These are phyloP conservation scores for Heimioporus retisporus DNA, from an alignment of 1,284 basidiomycete species.

Conservation along the genomic window DNA sequence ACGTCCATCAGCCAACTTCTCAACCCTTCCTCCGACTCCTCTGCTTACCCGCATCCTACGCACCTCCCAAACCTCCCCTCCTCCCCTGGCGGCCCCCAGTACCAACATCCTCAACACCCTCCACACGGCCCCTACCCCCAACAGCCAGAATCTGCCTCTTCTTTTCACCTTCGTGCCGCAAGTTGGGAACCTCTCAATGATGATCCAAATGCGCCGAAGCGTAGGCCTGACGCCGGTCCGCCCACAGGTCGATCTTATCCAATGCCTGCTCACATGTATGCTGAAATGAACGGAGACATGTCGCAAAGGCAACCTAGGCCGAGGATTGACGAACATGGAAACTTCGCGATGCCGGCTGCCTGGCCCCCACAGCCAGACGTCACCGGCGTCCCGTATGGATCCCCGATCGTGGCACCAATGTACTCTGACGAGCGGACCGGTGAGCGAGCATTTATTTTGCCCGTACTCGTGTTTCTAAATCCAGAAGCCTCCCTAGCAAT, in stretches of 20 bases:
- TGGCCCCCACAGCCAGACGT: conserved; percentile 43
- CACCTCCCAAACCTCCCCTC: conserved; percentile 40
- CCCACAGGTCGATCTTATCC: conserved; percentile 45
- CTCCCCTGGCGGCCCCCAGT: conserved; percentile 38
- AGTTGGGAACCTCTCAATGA: conserved; percentile 52
- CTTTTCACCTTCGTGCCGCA: conserved; percentile 55
- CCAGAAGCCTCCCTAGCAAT: conserved; percentile 37
- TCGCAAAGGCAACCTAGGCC: conserved; percentile 36
- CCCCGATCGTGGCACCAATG: conserved; percentile 49
- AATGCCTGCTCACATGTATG: conserved; percentile 46
- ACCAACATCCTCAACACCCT: conserved; percentile 43
- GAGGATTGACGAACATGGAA: conserved; percentile 43
- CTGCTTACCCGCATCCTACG: conserved; percentile 41
- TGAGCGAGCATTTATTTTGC: conserved; percentile 36
- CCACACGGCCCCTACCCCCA: conserved; percentile 41
- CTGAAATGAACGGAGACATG: conserved; percentile 47
- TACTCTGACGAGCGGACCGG: conserved; percentile 60
- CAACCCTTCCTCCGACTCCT: conserved; percentile 52
- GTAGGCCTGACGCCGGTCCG: conserved; percentile 44
- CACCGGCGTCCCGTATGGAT: conserved; percentile 44
- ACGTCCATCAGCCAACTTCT: conserved; percentile 65
- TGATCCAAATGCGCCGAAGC: conserved; percentile 47
- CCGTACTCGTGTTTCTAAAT: conserved; percentile 25
- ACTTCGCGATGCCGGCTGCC: conserved; percentile 36
- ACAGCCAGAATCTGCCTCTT: conserved; percentile 38